Evolutionary conservation across 306 rosid genomes (phyloP).

Genomic region (Medicago lupulina): DNA sequence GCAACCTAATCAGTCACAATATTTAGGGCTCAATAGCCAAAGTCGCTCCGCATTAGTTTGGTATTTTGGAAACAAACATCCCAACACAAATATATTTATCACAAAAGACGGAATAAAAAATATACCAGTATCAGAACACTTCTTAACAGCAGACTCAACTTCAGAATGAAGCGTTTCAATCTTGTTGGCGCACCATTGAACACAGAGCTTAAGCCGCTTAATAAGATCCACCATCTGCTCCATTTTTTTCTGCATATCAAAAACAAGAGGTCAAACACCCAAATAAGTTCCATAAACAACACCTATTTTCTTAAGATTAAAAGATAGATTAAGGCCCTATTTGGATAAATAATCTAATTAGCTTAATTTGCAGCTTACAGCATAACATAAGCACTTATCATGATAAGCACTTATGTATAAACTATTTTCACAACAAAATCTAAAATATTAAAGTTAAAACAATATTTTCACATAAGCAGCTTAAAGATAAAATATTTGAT

Average conservation of each 20-base stretch:
- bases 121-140: background rate
- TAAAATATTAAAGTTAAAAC: no score
- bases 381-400: no score
- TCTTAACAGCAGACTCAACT: constrained; percentile 2
- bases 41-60: background rate
- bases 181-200: background rate
- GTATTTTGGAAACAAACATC: background rate
- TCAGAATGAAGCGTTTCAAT: background rate
- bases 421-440: no score
- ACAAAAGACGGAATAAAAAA: background rate
- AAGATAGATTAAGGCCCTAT: background rate
- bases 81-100: background rate
- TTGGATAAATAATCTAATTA: no score
- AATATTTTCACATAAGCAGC: no score
- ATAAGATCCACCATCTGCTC: constrained; percentile 24
- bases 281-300: constrained; percentile 12
- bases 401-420: no score
- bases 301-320: background rate
- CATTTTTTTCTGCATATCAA: constrained; percentile 4
- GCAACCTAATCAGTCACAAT: background rate
- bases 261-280: background rate
- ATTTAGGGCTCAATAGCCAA: background rate
- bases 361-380: no score
- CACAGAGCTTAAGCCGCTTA: constrained; percentile 27
- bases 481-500: no score